Evolutionary conservation across 257 asterid species (phyloP), one percentile per base, ranked within the genome.

Genomic region (Datura wrightii): DNA sequence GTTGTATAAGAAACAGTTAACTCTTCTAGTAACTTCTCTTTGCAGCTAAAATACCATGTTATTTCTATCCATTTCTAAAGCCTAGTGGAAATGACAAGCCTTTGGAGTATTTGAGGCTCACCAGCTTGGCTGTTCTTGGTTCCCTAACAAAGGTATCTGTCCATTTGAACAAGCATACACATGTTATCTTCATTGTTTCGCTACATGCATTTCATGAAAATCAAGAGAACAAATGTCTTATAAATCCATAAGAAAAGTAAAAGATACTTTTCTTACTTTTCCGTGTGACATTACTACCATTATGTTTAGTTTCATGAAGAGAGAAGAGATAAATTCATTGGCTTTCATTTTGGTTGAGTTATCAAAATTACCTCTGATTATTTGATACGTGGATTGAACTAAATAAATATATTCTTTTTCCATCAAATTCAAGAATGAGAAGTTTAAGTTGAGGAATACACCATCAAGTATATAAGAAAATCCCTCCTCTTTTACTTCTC

Each of bases 1-100:
- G 31, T 24, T 24, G 31, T 24, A 24, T 24, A 24, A 24, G 31
- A 50, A 50, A 50, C 15, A 39, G 0, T 16, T 7, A 50, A 76
- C 46, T 76, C 14, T 13, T 50, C 46, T 7, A 0, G 14, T 76
- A 76, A 76, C 19, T 50, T 5, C 8, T 8, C 18, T 82, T 36
- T 82, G 80, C 84, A 86, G 88, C 86, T 16, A 53, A 31, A 7
- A 63, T 86, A 63, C 85, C 83, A 14, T 31, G 4, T 83, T 86
- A 86, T 53, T 24, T 78, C 3, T 83, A 86, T 13, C 86, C 86
- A 15, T 63, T 86, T 41, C 82, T 86, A 19, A 48, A 48, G 19
- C 37, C 62, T 8, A 46, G 24, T 16, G 86, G 62, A 7, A 76
- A 63, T 1, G 39, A 63, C 14, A 78, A 63, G 50, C 83, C 84